Percentiles rank a stretch among this genome's conserved stretches.
Evolutionary conservation across 768 basidiomycete species (phyloP).

Genomic region (Suillus spraguei): DNA sequence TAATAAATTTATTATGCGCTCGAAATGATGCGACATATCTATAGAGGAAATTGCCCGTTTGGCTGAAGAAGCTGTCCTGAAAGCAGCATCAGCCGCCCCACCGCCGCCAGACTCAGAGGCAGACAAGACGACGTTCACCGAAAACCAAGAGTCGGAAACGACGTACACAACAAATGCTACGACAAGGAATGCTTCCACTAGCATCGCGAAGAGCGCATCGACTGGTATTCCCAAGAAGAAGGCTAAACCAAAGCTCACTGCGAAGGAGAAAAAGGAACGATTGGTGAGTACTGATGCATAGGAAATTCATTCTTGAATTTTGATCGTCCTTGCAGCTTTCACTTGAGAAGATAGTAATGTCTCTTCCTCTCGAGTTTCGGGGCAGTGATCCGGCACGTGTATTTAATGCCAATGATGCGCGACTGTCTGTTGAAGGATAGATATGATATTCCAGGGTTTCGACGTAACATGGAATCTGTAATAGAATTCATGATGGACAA

Average conservation of each 20-base stretch:
- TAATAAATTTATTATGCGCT: not conserved
- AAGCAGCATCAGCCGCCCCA: conserved; percentile 34
- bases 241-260: conserved; percentile 65
- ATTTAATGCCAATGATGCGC: not conserved
- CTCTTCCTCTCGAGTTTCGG: conserved; percentile 87
- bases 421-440: not conserved
- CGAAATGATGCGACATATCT: conserved; percentile 5
- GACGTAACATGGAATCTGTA: conserved; percentile 78
- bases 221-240: conserved; percentile 51
- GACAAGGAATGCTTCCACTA: conserved; percentile 31
- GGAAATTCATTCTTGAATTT: not conserved
- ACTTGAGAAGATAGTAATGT: conserved; percentile 72
- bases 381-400: conserved; percentile 80
- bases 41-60: conserved; percentile 60
- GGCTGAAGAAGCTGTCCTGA: conserved; percentile 55
- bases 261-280: conserved; percentile 85
- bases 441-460: conserved; percentile 58
- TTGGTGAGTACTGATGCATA: conserved; percentile 45
- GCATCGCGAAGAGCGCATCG: conserved; percentile 44
- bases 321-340: conserved; percentile 41
- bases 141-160: conserved; percentile 36
- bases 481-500: conserved; percentile 76
- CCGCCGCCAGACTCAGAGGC: conserved; percentile 29
- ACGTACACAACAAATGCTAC: conserved; percentile 35
- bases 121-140: conserved; percentile 33